A percentile compares a stretch with the other conserved stretches of the same genome.
These are phyloP conservation scores for Lantana camara DNA, from an alignment of 257 asterid species.

Conservation along the genomic window DNA sequence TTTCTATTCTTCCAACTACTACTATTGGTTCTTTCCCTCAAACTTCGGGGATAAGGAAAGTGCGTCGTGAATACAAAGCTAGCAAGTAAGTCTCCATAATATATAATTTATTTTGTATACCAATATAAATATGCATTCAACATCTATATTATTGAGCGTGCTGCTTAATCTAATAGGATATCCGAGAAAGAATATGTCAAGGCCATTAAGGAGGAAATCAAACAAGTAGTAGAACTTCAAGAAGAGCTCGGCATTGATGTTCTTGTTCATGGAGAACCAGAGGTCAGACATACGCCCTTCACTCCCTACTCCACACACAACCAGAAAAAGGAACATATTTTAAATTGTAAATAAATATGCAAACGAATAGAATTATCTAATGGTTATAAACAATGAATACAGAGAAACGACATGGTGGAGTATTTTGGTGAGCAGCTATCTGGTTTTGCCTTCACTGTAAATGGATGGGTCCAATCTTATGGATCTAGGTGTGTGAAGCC, in stretches of 20 bases:
- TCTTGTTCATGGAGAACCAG: slow-evolving; percentile 93
- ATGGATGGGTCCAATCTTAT: slow-evolving; percentile 95
- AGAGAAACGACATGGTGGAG: slow-evolving; percentile 96
- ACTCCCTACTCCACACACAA: not conserved
- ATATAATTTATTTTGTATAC: not conserved
- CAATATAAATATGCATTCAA: not conserved
- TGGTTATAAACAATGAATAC: slow-evolving; percentile 27
- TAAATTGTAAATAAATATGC: not conserved
- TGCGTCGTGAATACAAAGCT: slow-evolving; percentile 96
- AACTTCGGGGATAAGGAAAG: slow-evolving; percentile 74
- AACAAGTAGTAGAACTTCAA: slow-evolving; percentile 67
- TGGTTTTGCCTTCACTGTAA: slow-evolving; percentile 81
- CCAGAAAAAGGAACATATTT: not conserved
- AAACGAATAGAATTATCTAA: not conserved
- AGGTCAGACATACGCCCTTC: slow-evolving; percentile 42
- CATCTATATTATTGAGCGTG: not conserved
- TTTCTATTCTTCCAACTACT: slow-evolving; percentile 87
- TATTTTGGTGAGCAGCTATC: slow-evolving; percentile 91
- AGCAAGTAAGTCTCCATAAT: slow-evolving; percentile 47
- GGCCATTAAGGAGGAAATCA: slow-evolving; percentile 69
- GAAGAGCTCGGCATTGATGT: slow-evolving; percentile 91
- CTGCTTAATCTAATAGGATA: slow-evolving; percentile 46
- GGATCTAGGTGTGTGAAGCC: slow-evolving; percentile 95
- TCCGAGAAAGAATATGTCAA: slow-evolving; percentile 70
- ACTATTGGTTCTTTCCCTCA: slow-evolving; percentile 98